Base-by-base conservation (phyloP, 1,284 basidiomycete species). In the Rugosomyces carneus region DNA sequence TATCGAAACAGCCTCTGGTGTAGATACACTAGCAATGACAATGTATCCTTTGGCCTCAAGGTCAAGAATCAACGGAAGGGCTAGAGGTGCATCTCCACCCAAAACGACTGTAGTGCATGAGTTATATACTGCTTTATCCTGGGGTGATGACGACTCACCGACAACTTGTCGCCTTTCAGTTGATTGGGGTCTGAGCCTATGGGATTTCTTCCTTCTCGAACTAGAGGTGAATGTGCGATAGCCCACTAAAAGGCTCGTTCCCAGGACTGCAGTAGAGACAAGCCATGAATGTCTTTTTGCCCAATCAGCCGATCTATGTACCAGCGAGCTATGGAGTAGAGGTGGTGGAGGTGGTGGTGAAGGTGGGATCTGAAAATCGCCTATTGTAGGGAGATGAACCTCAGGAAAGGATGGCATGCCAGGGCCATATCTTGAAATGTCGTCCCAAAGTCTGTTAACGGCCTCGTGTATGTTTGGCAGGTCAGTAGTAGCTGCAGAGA, bases 31-130 rank as follows among this genome's bases (percentile, higher is more conserved):
- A 5, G 81, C 73, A 53, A 93, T 81, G 34, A 93, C 80, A 55
- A 90, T 83, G 57, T 84, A 91, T 0, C 87, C 86, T 53, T 81
- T 78, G 57, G 72, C 72, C 63, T 89, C 84, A 34, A 93, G 69
- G 50, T 84, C 80, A 41, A 75, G 59, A 43, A 89, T 80, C 40
- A 92, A 63, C 11, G 88, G 80, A 15, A 78, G 68, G 9, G 79
- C 87, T 40, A 84, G 70, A 0, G 81, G 76, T 23, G 75, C 71
- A 57, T 92, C 89, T 15, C 81, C 89, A 34, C 89, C 89, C 38
- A 92, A 73, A 18, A 92, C 75, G 39, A 91, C 88, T 89, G 57
- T 43, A 38, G 36, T 29, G 8, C 5, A 13, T 52, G 56, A 31
- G 49, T 45, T 18, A 19, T 35, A 18, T 42, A 38, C 4, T 11